Evolutionary conservation across 495 filamentous ascomycete species (phyloP).

Genomic region (Ascodesmis nigricans): DNA sequence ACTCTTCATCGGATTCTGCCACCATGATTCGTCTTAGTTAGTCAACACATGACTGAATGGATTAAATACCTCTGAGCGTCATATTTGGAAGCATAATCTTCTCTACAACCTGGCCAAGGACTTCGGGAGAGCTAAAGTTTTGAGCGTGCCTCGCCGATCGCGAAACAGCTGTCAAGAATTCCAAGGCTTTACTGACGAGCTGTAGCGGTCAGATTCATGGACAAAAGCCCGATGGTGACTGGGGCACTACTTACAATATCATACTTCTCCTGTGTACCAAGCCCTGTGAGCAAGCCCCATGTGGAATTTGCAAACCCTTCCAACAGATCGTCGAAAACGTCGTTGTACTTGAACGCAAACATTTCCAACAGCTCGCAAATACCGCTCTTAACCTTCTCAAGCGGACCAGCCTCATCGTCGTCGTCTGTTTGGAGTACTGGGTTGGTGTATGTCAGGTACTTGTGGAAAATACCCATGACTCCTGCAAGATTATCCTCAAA

Average conservation of each 20-base stretch:
- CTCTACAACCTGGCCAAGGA: slow-evolving; percentile 64
- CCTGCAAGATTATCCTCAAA: slow-evolving; percentile 55
- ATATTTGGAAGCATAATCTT: slow-evolving; percentile 91
- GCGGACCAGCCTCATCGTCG: slow-evolving; percentile 59
- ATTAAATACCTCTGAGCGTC: slow-evolving; percentile 33
- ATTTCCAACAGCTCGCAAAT: slow-evolving; percentile 76
- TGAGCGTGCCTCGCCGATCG: slow-evolving; percentile 51
- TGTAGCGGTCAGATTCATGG: neutral
- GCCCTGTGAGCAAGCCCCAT: slow-evolving; percentile 71
- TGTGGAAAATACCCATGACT: slow-evolving; percentile 62
- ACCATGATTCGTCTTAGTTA: slow-evolving; percentile 25
- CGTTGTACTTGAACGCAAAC: slow-evolving; percentile 81
- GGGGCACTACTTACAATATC: slow-evolving; percentile 33
- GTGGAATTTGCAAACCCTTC: slow-evolving; percentile 65
- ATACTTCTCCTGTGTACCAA: slow-evolving; percentile 73
- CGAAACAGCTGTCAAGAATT: slow-evolving; percentile 81
- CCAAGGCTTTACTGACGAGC: slow-evolving; percentile 78
- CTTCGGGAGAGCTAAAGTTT: slow-evolving; percentile 59
- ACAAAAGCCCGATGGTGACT: neutral
- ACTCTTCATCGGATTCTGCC: slow-evolving; percentile 84
- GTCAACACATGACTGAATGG: neutral
- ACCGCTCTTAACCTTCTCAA: slow-evolving; percentile 72
- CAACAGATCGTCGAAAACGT: slow-evolving; percentile 61
- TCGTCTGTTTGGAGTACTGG: slow-evolving; percentile 57
- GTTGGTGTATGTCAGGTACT: slow-evolving; percentile 82